phyloP scores from a whole-genome alignment of 2,329 filamentous ascomycete species.

The Nectriaceae sp. region DNA sequence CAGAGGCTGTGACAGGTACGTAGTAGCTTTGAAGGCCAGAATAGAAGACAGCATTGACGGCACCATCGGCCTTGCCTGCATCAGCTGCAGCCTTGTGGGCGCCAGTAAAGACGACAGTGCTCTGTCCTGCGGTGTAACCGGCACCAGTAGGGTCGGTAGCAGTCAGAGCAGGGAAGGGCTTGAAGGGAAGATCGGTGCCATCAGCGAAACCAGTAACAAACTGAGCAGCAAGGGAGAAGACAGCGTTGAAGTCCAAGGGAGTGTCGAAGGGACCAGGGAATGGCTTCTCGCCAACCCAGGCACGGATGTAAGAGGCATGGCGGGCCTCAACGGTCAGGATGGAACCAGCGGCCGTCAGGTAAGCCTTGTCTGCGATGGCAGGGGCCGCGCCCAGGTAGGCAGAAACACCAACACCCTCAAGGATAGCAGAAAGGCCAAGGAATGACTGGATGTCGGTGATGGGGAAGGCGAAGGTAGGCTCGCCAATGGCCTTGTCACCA shows the following conservation, averaged over 20 bases:
- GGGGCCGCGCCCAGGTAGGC: constrained; percentile 65
- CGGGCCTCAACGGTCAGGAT: constrained; percentile 66
- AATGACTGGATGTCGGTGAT: constrained; percentile 58
- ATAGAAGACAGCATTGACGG: constrained; percentile 14
- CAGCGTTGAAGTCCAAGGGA: constrained; percentile 57
- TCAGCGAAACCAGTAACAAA: constrained; percentile 62
- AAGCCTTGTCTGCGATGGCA: constrained; percentile 57
- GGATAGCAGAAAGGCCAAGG: constrained; percentile 62
- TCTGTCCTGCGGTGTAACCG: not conserved
- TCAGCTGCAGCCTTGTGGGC: constrained; percentile 5
- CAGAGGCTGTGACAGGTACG: constrained; percentile 2
- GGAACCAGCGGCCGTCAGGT: constrained; percentile 61
- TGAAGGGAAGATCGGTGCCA: constrained; percentile 56
- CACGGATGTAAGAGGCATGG: constrained; percentile 62
- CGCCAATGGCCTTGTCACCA: constrained; percentile 51
- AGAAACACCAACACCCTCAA: constrained; percentile 66
- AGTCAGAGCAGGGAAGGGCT: constrained; percentile 56
- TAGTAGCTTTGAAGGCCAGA: constrained; percentile 23
- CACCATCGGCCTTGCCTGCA: constrained; percentile 5
- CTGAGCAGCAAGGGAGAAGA: constrained; percentile 64
- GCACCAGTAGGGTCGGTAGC: constrained; percentile 23
- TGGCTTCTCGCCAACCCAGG: constrained; percentile 47
- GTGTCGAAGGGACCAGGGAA: constrained; percentile 63
- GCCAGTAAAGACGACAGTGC: constrained; percentile 5
- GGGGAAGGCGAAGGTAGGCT: constrained; percentile 62